phyloP scores from a whole-genome alignment of 495 filamentous ascomycete genomes.

The Cudoniella acicularis region DNA sequence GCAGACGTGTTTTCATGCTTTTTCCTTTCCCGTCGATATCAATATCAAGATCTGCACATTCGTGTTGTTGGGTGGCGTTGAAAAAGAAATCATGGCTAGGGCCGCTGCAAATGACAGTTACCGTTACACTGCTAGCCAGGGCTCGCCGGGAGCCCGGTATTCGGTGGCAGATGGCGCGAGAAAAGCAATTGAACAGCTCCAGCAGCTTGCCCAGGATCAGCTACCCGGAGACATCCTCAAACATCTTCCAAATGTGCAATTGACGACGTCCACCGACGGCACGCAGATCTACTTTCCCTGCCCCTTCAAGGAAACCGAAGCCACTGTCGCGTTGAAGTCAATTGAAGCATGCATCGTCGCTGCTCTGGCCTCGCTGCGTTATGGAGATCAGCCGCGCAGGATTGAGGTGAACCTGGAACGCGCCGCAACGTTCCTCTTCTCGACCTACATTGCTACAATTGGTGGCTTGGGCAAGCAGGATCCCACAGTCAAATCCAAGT shows the following conservation, averaged over 20 bases:
- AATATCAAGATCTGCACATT: no score
- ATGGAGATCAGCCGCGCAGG: conserved; percentile 31
- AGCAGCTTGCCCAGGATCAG: conserved; percentile 20
- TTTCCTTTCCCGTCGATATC: not conserved
- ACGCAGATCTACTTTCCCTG: conserved; percentile 48
- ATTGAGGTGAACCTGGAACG: conserved; percentile 61
- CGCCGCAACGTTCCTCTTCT: conserved; percentile 64
- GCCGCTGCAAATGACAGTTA: not conserved
- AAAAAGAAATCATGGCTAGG: not conserved
- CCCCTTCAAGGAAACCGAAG: conserved; percentile 69
- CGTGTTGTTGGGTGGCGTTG: not conserved
- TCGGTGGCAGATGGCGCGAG: not conserved
- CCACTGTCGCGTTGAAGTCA: conserved; percentile 62
- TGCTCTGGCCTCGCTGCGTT: conserved; percentile 57
- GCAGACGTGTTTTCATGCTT: not conserved
- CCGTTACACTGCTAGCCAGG: not conserved
- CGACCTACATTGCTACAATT: conserved; percentile 68
- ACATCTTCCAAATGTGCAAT: conserved; percentile 27
- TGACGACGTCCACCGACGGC: conserved; percentile 25
- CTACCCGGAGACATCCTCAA: conserved; percentile 27
- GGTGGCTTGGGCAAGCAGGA: conserved; percentile 65
- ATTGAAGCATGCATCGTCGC: conserved; percentile 66
- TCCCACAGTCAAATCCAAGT: conserved; percentile 52
- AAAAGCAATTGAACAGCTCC: conserved; percentile 9
- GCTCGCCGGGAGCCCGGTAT: not conserved